Base-by-base conservation (phyloP, 164 flowering plant genomes). In the Echeveria elegans region DNA sequence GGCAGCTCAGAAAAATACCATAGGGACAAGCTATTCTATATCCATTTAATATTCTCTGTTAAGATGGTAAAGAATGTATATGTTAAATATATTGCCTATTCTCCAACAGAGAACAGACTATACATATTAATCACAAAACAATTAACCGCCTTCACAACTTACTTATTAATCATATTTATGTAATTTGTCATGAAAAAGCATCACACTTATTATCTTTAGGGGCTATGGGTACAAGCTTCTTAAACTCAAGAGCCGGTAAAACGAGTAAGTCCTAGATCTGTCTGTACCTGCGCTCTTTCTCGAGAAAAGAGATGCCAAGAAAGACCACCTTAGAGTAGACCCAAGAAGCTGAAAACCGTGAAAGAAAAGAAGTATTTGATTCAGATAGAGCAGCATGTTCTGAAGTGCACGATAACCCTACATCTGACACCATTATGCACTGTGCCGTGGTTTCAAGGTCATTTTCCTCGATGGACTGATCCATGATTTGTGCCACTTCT, bases 401-500 rank as follows among this genome's bases (percentile, higher is more conserved):
- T 24, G 40, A 26, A 68, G 75, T 50, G 53, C 68, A 71, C 40
- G 78, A 77, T 18, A 93, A 68, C 34, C 74, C 78, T 23, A 78
- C 76, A 26, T 80, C 84, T 64, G 98, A 85, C 40, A 82, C 70
- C 72, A 78, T 79, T 40, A 83, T 85, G 86, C 96, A 89, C 73
- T 76, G 79, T 15, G 75, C 75, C 40, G 84, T 85, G 69, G 75
- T 71, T 58, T 79, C 82, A 63, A n/a, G 37, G 73, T 85, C 73
- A 68, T 78, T 73, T 69, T 69, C 83, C 68, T 89, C 96, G 64
- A 93, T 87, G 45, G 91, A 82, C 70, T 94, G 73, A 74, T 88
- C 96, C 86, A 91, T 83, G 50, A 88, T 70, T 75, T 90, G 96
- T 65, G 97, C 96, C 66, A 93, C 82, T 79, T 84, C 95, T 79